Evolutionary conservation across 345 rosid genomes (phyloP), one percentile per base, ranked within the genome.

Genomic region (Melaleuca alternifolia): DNA sequence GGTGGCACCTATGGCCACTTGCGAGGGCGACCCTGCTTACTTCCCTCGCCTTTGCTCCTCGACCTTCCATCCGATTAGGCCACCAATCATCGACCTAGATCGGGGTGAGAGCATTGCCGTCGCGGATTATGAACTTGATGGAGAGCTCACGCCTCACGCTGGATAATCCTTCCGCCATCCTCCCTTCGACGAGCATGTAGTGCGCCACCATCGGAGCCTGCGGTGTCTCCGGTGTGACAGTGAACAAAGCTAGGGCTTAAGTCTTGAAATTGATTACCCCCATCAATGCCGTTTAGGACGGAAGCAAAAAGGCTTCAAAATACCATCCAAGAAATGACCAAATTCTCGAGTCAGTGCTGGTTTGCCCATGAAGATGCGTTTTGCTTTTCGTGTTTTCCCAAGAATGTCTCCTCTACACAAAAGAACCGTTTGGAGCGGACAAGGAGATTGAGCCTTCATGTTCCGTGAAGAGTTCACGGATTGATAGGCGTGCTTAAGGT

Each of bases 31-130:
- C 62, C 3, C 12, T 56, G 3, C 23, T 56, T 56, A 56, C 9
- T 12, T 23, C 28, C 61, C 11, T n/a, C 13, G 11, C 61, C 2
- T 10, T 3, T 10, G 6, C 11, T 56, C 61, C 61, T 10, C n/a
- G n/a, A 54, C 59, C 59, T 54, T 23, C 11, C 59, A 23, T 54
- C 26, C 5, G n/a, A 10, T 56, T 56, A 23, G 61, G 28, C 24
- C 6, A 9, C 24, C 23, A n/a, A 56, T 56, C 11, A n/a, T 56
- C 2, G 28, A 56, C 61, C 6, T 23, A 56, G 28, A 56, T 56
- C 61, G 10, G 11, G 5, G 13, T 0, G 1, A 23, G 1, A 12
- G 3, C n/a, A n/a, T n/a, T n/a, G n/a, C n/a, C n/a, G n/a, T n/a
- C n/a, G n/a, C n/a, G n/a, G n/a, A n/a, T n/a, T n/a, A n/a, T n/a